Evolutionary conservation across 2,329 filamentous ascomycete species (phyloP).

Genomic region (Nothomitra cinnamomea): DNA sequence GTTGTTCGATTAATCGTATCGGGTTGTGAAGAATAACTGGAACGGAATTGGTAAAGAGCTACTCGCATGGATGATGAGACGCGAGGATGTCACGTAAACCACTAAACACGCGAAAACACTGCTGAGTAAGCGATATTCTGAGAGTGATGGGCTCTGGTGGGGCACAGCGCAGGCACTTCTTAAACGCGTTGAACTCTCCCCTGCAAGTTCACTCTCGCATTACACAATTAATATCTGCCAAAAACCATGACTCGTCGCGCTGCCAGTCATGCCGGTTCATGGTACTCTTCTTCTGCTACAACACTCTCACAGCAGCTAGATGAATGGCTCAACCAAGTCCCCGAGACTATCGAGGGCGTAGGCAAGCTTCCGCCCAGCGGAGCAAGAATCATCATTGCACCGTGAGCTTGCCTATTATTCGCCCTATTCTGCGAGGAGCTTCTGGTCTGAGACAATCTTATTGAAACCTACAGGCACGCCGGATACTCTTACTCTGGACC

Average conservation of each 20-base stretch:
- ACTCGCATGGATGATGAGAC: not conserved
- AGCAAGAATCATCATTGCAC: slow-evolving; percentile 77
- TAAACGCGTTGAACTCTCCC: no score
- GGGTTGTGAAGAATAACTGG: no score
- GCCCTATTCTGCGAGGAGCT: slow-evolving; percentile 6
- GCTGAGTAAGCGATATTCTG: not conserved
- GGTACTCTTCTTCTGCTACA: slow-evolving; percentile 53
- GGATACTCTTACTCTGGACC: slow-evolving; percentile 85
- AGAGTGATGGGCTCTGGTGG: not conserved
- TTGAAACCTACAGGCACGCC: slow-evolving; percentile 51
- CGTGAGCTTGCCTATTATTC: slow-evolving; percentile 35
- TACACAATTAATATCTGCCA: no score
- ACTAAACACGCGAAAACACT: not conserved
- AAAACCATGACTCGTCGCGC: slow-evolving; percentile 10
- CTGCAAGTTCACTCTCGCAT: no score
- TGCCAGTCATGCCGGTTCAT: slow-evolving; percentile 68
- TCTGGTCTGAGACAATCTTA: slow-evolving; percentile 4
- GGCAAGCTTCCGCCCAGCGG: slow-evolving; percentile 50
- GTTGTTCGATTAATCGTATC: no score
- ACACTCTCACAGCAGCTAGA: slow-evolving; percentile 56
- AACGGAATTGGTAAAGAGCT: not conserved
- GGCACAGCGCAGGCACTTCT: no score
- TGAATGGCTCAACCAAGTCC: slow-evolving; percentile 55
- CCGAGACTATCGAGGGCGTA: slow-evolving; percentile 43
- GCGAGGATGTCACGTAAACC: not conserved